Percentiles rank a stretch among this genome's conserved stretches.
These are phyloP conservation scores for Trichoderma sp. DNA, from an alignment of 2,329 filamentous ascomycete species.

Conservation along the genomic window DNA sequence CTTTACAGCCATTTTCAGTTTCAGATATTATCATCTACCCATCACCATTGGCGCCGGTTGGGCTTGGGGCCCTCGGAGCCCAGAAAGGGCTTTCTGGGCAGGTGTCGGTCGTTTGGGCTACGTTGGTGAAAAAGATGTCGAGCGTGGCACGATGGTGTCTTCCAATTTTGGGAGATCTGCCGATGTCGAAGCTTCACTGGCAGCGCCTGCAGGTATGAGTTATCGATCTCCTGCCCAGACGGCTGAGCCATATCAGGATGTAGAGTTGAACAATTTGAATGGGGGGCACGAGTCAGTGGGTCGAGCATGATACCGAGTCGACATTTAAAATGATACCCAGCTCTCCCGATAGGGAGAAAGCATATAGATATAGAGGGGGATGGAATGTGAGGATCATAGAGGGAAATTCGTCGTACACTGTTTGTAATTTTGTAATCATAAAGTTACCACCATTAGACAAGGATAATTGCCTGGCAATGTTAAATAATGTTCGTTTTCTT, in stretches of 20 bases:
- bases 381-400: background rate
- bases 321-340: constrained; percentile 21
- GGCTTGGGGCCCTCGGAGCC: constrained; percentile 82
- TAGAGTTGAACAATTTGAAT: constrained; percentile 38
- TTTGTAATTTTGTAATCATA: background rate
- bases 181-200: constrained; percentile 32
- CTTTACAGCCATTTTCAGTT: constrained; percentile 71
- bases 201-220: constrained; percentile 26
- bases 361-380: background rate
- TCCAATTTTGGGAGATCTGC: constrained; percentile 37
- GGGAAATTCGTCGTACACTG: background rate
- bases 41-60: constrained; percentile 76
- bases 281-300: constrained; percentile 4
- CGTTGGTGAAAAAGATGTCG: constrained; percentile 48
- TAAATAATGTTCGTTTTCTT: background rate
- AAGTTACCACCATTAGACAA: background rate
- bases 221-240: constrained; percentile 26
- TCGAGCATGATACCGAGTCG: background rate
- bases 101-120: constrained; percentile 67
- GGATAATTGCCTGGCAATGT: background rate
- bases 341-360: background rate
- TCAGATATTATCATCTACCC: constrained; percentile 85
- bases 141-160: constrained; percentile 29
- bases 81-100: constrained; percentile 76
- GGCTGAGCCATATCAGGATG: constrained; percentile 38